Base-by-base conservation (phyloP, 1,284 basidiomycete species). In the Apiotrichum sp. region DNA sequence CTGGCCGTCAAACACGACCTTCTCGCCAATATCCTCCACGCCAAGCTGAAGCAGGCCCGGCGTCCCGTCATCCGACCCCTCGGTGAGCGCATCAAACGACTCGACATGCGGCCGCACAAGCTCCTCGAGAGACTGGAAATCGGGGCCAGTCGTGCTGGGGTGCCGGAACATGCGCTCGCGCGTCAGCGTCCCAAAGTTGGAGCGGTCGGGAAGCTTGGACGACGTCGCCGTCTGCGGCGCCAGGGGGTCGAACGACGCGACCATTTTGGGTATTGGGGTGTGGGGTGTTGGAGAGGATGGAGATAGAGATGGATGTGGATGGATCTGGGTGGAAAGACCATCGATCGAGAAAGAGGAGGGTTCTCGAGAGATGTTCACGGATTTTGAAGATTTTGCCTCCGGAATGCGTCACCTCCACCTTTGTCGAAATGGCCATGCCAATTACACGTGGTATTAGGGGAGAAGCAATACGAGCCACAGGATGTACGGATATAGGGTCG, bases 71-170 rank as follows among this genome's bases (percentile, higher is more conserved):
- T 89, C 68, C 83, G 85, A 60, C 66, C 90, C 89, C 66, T 95
- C 89, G 70, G 96, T 91, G 35, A 99, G 82, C 10, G 92, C 87
- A 74, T 98, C 96, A 81, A 99, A 98, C 44, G 89, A 93, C 75
- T 98, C 89, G 62, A 98, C 84, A 72, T 97, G 93, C 9, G 96
- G 96, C 34, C 84, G 81, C 55, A 97, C 89, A 65, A 98, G 90
- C 76, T 96, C 90, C 66, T 95, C 91, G 55, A 98, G 81, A 55
- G 90, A 88, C 14, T 86, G 85, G 56, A 90, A 85, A 14, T 86
- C 84, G 40, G 87, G 83, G 22, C 83, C 83, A 47, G 83, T 77
- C 63, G 80, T 80, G 16, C 87, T 82, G 0, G 96, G 96, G 56
- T 86, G 81, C 72, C 83, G 82, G 78, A 97, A 97, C 4, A 82